Evolutionary conservation across 2,329 filamentous ascomycete genomes (phyloP).

Genomic region (Rhynchosporium graminicola): DNA sequence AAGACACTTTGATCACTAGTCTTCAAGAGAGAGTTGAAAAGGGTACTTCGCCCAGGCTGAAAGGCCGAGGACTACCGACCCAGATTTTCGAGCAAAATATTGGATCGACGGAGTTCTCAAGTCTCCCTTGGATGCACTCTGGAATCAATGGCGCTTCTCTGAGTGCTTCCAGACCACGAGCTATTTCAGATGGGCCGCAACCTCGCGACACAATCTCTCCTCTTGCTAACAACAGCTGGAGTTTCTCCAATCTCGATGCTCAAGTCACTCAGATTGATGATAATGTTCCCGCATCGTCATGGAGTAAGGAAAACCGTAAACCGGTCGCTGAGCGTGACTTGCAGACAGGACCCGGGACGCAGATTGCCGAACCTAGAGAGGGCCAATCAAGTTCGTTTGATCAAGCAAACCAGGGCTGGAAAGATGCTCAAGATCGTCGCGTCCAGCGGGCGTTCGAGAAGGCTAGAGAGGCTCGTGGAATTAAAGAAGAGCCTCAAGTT

Average conservation of each 20-base stretch:
- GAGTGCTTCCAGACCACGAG: constrained; percentile 46
- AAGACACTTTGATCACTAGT: constrained; percentile 1
- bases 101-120: background rate
- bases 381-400: background rate
- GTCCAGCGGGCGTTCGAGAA: constrained; percentile 25
- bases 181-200: constrained; percentile 58
- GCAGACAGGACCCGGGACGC: background rate
- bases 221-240: constrained; percentile 63
- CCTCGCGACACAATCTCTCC: constrained; percentile 49
- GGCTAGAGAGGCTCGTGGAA: constrained; percentile 21
- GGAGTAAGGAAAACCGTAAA: constrained; percentile 2
- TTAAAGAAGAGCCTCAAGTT: background rate
- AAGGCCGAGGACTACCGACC: constrained; percentile 9
- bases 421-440: constrained; percentile 25
- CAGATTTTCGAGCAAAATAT: constrained; percentile 6
- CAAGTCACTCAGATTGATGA: constrained; percentile 6
- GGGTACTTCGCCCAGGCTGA: constrained; percentile 8
- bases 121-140: constrained; percentile 11
- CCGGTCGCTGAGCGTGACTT: background rate
- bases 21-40: constrained; percentile 5
- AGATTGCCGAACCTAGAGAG: background rate
- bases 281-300: background rate
- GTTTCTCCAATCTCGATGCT: constrained; percentile 49
- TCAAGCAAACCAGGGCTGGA: constrained; percentile 23
- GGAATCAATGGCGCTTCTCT: background rate